Conservation (phyloP, 176 grass and related monocot genomes). For the Dactylis glomerata region DNA sequence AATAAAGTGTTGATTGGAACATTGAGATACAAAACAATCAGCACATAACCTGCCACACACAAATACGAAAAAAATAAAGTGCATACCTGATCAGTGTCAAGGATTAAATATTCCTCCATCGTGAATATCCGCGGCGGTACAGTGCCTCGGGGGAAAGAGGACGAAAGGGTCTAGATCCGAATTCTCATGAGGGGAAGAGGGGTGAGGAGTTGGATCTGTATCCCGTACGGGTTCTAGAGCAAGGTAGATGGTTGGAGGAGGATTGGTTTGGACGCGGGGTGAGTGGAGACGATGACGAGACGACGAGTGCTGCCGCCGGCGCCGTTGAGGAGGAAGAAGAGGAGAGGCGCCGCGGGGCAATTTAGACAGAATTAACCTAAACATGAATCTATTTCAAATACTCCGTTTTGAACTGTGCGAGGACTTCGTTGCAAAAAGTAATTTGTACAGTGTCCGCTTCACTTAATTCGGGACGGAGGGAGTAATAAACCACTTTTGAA, state of each 20-base stretch:
- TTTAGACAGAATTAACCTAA: too few species aligned
- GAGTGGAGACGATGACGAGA: not conserved
- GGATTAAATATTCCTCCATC: not conserved
- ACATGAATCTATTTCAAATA: too few species aligned
- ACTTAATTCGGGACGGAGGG: too few species aligned
- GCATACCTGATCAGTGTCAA: not conserved
- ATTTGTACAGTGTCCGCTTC: too few species aligned
- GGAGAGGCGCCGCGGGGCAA: not conserved
- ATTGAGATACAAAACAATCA: not conserved
- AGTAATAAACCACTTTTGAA: too few species aligned
- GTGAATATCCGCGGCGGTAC: not conserved
- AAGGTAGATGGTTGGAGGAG: not conserved
- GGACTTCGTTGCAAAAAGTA: too few species aligned
- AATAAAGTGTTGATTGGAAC: not conserved
- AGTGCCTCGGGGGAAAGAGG: not conserved
- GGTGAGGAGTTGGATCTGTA: not conserved
- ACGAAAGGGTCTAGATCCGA: not conserved
- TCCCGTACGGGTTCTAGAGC: not conserved
- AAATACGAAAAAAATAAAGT: too few species aligned
- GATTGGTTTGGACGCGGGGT: not conserved
- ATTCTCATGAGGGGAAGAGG: not conserved
- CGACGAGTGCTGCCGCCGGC: not conserved
- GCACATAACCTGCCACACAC: not conserved
- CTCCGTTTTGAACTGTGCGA: too few species aligned
- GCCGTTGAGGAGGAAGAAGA: not conserved